Evolutionary conservation across 352 stramenopile genomes (phyloP).

Genomic region (Globisporangium spiculum): DNA sequence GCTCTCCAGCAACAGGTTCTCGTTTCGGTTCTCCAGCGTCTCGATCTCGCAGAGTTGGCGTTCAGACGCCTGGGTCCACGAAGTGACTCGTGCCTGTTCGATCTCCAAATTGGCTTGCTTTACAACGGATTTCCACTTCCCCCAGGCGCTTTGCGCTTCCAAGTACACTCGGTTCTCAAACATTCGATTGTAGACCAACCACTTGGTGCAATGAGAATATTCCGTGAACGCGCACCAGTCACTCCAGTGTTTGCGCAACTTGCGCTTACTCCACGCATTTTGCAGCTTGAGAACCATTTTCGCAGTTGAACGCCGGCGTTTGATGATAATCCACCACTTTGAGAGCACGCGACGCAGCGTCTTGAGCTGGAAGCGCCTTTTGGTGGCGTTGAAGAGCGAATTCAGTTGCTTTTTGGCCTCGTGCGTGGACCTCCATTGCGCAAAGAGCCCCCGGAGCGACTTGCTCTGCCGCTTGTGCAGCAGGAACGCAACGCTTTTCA

Average conservation of each 20-base stretch:
- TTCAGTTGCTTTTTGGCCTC: neutral
- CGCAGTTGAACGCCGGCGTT: neutral
- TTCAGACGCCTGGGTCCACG: constrained; percentile 1
- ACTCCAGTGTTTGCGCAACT: neutral
- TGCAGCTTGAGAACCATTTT: constrained; percentile 2
- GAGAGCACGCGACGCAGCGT: neutral
- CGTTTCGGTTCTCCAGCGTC: constrained; percentile 21
- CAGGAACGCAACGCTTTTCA: constrained; percentile 23
- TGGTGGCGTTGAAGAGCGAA: neutral
- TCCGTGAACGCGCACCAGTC: constrained; percentile 4
- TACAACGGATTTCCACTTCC: constrained; percentile 10
- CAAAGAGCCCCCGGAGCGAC: constrained; percentile 6
- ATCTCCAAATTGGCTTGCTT: neutral
- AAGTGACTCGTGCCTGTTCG: neutral
- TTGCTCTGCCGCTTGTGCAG: constrained; percentile 24
- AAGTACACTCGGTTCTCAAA: neutral
- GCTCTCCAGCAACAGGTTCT: constrained; percentile 24
- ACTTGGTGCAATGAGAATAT: neutral
- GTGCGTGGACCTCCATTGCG: constrained; percentile 7
- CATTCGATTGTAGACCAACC: constrained; percentile 12
- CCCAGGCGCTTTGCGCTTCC: constrained; percentile 11
- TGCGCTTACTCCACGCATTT: neutral
- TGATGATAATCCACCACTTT: neutral
- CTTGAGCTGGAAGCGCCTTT: constrained; percentile 1
- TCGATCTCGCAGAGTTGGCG: constrained; percentile 16